Conservation (phyloP, 2,329 filamentous ascomycete species). For the Thelonectria discophora region DNA sequence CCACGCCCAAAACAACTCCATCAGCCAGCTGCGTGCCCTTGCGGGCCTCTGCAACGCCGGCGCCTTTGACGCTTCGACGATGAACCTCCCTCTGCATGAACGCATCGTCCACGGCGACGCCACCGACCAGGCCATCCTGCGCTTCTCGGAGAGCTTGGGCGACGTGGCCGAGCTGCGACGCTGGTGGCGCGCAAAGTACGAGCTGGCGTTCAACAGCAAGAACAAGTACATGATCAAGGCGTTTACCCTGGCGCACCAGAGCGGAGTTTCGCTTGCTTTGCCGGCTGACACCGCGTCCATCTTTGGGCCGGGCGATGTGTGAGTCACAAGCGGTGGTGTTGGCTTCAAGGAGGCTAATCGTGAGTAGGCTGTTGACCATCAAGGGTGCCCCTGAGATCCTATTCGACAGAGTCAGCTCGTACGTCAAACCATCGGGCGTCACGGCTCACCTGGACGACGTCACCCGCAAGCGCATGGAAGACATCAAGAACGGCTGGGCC, state of each 20-base stretch:
- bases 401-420: slow-evolving; percentile 68
- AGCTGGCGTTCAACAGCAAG: slow-evolving; percentile 81
- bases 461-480: slow-evolving; percentile 60
- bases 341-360: slow-evolving; percentile 9
- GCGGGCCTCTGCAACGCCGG: slow-evolving; percentile 78
- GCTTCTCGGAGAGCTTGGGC: slow-evolving; percentile 71
- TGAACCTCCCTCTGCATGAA: slow-evolving; percentile 65
- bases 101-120: slow-evolving; percentile 77
- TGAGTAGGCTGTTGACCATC: slow-evolving; percentile 68
- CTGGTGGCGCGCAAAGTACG: slow-evolving; percentile 72
- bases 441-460: slow-evolving; percentile 56
- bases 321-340: background rate
- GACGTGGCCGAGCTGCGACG: slow-evolving; percentile 65
- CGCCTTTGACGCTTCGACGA: slow-evolving; percentile 74
- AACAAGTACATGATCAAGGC: slow-evolving; percentile 83
- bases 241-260: slow-evolving; percentile 55
- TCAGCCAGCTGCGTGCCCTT: slow-evolving; percentile 68
- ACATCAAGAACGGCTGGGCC: slow-evolving; percentile 74
- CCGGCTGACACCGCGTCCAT: slow-evolving; percentile 16
- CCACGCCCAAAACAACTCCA: slow-evolving; percentile 48
- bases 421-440: slow-evolving; percentile 64
- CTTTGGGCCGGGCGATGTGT: slow-evolving; percentile 23
- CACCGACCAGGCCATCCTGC: slow-evolving; percentile 77
- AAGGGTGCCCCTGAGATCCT: slow-evolving; percentile 83
- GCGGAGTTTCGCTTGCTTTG: slow-evolving; percentile 48